Evolutionary conservation across 2,329 filamentous ascomycete genomes (phyloP).

Genomic region (Rutstroemia sydowiana): DNA sequence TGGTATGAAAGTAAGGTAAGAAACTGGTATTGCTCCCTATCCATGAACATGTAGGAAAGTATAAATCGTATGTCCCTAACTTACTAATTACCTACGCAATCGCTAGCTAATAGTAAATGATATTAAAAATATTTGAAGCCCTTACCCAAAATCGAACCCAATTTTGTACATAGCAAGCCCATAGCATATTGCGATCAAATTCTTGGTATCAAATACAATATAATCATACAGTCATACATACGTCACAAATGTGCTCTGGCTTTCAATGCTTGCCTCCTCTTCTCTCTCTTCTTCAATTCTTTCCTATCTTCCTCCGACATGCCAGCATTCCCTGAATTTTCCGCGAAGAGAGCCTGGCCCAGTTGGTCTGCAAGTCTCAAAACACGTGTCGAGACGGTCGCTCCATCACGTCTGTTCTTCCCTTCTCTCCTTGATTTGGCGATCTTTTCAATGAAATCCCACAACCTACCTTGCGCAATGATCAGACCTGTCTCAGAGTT

Average conservation of each 20-base stretch:
- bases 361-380: slow-evolving; percentile 68
- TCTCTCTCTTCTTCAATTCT: slow-evolving; percentile 40
- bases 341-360: slow-evolving; percentile 61
- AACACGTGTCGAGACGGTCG: slow-evolving; percentile 78
- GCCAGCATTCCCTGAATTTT: slow-evolving; percentile 32
- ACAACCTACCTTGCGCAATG: slow-evolving; percentile 66
- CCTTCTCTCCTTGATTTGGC: slow-evolving; percentile 77
- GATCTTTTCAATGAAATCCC: slow-evolving; percentile 88
- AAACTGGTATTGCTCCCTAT: no score
- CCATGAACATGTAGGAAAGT: no score
- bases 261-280: slow-evolving; percentile 40
- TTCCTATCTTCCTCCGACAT: slow-evolving; percentile 45
- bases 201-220: slow-evolving; percentile 10
- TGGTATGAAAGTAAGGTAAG: no score
- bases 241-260: slow-evolving; percentile 43
- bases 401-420: slow-evolving; percentile 91
- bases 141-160: no score
- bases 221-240: slow-evolving; percentile 5
- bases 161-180: no score
- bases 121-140: no score
- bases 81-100: no score
- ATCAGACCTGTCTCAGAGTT: slow-evolving; percentile 55
- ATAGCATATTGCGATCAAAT: no score
- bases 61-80: no score
- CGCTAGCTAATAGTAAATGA: no score